These are phyloP conservation scores for Chaetomiaceae sp. DNA, from an alignment of 2,329 filamentous ascomycete species.

Conservation along the genomic window DNA sequence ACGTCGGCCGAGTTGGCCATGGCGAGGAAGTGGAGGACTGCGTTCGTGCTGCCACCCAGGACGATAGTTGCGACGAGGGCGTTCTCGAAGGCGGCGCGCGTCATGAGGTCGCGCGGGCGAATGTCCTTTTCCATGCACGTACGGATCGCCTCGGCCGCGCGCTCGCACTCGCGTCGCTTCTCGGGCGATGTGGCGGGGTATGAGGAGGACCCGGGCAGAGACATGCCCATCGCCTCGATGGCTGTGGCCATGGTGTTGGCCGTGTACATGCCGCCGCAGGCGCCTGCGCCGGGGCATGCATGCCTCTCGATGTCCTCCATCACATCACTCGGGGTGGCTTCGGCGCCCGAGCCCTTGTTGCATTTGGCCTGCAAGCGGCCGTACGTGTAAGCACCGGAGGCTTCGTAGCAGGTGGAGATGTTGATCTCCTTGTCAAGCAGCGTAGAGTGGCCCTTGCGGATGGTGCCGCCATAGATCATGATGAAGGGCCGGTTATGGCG, in stretches of 20 bases:
- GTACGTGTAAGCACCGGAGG: slow-evolving; percentile 76
- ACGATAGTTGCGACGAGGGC: slow-evolving; percentile 88
- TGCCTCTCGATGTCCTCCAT: slow-evolving; percentile 77
- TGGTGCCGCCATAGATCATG: slow-evolving; percentile 94
- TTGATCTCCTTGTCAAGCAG: slow-evolving; percentile 77
- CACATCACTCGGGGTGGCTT: slow-evolving; percentile 70
- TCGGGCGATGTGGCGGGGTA: slow-evolving; percentile 76
- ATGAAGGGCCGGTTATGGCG: slow-evolving; percentile 87
- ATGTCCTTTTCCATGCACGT: slow-evolving; percentile 80
- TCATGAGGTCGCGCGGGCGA: slow-evolving; percentile 73
- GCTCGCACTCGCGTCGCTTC: slow-evolving; percentile 82
- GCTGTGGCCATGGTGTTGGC: slow-evolving; percentile 92
- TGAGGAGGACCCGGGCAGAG: slow-evolving; percentile 76
- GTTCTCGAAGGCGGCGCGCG: slow-evolving; percentile 78
- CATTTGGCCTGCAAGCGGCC: slow-evolving; percentile 69
- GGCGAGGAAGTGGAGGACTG: slow-evolving; percentile 81
- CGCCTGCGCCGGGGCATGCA: slow-evolving; percentile 70
- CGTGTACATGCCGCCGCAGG: slow-evolving; percentile 82
- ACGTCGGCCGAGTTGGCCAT: slow-evolving; percentile 86
- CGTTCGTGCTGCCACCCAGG: slow-evolving; percentile 85
- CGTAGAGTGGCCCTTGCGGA: slow-evolving; percentile 77
- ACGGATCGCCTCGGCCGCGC: slow-evolving; percentile 72
- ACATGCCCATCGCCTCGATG: slow-evolving; percentile 83
- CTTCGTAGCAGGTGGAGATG: slow-evolving; percentile 84
- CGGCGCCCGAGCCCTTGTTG: slow-evolving; percentile 43